A percentile compares a stretch with the other conserved stretches of the same genome.
Conservation (phyloP, 2,329 filamentous ascomycete species). For the Cyphellophora attinorum region DNA sequence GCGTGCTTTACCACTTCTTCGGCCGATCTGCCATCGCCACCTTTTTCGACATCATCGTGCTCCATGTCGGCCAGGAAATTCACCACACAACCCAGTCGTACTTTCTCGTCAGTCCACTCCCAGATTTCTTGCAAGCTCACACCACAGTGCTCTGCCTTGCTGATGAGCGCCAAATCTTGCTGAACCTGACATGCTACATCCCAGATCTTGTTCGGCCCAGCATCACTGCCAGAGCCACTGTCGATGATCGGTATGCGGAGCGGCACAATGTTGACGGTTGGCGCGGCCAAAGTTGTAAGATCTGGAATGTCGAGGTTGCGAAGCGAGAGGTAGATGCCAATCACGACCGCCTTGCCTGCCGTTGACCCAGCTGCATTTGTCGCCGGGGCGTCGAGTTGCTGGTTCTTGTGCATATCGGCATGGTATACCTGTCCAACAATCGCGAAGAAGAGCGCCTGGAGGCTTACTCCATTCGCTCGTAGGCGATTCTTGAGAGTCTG, state of each 20-base stretch:
- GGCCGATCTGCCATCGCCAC: slow-evolving; percentile 1
- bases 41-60: slow-evolving; percentile 6
- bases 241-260: slow-evolving; percentile 43
- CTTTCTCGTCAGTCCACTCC: slow-evolving; percentile 59
- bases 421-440: slow-evolving; percentile 50
- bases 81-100: slow-evolving; percentile 59
- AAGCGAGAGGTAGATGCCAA: slow-evolving; percentile 81
- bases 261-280: slow-evolving; percentile 72
- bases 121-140: slow-evolving; percentile 62
- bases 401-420: slow-evolving; percentile 23
- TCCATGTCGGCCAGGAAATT: slow-evolving; percentile 63
- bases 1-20: no score
- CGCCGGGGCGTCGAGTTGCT: slow-evolving; percentile 14
- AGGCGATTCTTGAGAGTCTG: slow-evolving; percentile 30
- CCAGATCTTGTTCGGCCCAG: no score
- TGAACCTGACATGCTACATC: slow-evolving; percentile 55
- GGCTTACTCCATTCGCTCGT: slow-evolving; percentile 47
- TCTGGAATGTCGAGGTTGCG: slow-evolving; percentile 46
- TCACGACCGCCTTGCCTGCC: slow-evolving; percentile 36
- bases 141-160: slow-evolving; percentile 42
- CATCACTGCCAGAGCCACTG: slow-evolving; percentile 29
- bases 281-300: slow-evolving; percentile 46
- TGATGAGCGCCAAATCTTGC: slow-evolving; percentile 55
- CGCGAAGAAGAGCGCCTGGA: slow-evolving; percentile 70
- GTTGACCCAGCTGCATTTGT: not conserved